Conservation (phyloP, 2,329 filamentous ascomycete species). For the Chaetomiaceae sp. region DNA sequence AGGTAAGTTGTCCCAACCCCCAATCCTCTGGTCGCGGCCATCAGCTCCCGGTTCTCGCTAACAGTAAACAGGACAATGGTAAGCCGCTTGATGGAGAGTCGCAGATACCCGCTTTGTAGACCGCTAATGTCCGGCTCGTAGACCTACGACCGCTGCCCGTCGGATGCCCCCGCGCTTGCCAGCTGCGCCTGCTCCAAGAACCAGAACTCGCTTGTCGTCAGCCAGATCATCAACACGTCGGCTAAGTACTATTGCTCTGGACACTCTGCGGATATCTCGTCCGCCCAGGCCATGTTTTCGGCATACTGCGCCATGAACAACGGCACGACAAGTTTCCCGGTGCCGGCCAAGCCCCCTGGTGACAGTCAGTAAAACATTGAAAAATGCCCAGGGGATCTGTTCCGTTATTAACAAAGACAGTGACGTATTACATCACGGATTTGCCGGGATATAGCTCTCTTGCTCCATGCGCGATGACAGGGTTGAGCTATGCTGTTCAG, state of each 20-base stretch:
- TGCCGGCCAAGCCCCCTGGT: constrained; percentile 44
- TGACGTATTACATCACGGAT: constrained; percentile 53
- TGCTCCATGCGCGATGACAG: constrained; percentile 42
- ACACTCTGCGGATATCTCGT: constrained; percentile 43
- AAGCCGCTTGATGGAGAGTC: constrained; percentile 14
- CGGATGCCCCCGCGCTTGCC: constrained; percentile 34
- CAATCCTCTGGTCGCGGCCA: not conserved
- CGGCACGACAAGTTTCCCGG: constrained; percentile 47
- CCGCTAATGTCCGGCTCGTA: constrained; percentile 5
- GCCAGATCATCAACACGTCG: constrained; percentile 39
- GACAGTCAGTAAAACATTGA: constrained; percentile 49
- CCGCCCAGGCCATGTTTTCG: constrained; percentile 46
- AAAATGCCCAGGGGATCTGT: no score
- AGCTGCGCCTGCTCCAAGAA: constrained; percentile 51
- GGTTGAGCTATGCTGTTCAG: constrained; percentile 40
- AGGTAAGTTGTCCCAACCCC: constrained; percentile 28
- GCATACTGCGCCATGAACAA: constrained; percentile 49
- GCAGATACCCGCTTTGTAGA: no score
- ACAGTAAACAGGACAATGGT: constrained; percentile 32
- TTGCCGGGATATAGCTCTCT: constrained; percentile 44
- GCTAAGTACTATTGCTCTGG: constrained; percentile 45
- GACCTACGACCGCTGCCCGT: constrained; percentile 26
- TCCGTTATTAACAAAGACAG: constrained; percentile 7
- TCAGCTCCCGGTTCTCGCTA: constrained; percentile 1
- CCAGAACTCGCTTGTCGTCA: constrained; percentile 43